Base-by-base conservation (phyloP, 2,329 filamentous ascomycete genomes). In the Aschersonia sp. region DNA sequence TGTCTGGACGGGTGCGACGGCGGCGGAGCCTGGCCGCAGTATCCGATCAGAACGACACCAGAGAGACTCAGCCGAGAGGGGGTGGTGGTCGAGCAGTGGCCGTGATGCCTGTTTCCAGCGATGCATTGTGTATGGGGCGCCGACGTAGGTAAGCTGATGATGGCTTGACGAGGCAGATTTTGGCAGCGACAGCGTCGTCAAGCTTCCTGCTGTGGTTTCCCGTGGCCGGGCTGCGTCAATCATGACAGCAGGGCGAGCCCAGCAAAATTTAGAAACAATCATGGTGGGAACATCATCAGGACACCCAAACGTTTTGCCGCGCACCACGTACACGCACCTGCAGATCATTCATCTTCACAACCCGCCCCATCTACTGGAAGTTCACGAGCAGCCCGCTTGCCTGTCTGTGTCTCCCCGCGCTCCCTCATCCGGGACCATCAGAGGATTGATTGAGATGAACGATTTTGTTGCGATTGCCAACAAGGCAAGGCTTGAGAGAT, bases 401-500 rank as follows among this genome's bases (percentile, higher is more conserved):
- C 22, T 22, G 22, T 22, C 22, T 22, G 22, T 22, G 22, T 22
- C 22, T 22, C 22, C 22, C 22, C 22, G 22, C 22, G 22, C 22
- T 22, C 22, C 22, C 22, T 22, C 22, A 22, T 22, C 22, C 22
- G 2, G 22, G 22, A 22, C 22, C 22, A 22, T 22, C 22, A 22
- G 22, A 22, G 22, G 22, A 22, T 22, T 22, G 22, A 22, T 22
- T 22, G 22, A 22, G 22, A 22, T 22, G 22, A 22, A 22, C 22
- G 22, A 22, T 22, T 22, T 22, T 22, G 22, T 22, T 37, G 32
- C 8, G 12, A 37, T 37, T 37, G 8, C 32, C 8, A 37, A 8
- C 8, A 37, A 12, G 32, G 52, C 52, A 51, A 48, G 52, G 32
- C 32, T 37, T 53, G 45, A 54, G 52, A 54, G 51, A 54, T 54